A percentile compares a stretch with the other conserved stretches of the same genome.
phyloP scores from a whole-genome alignment of 1,284 basidiomycete species.

The Pseudomicrostroma phylloplanum region DNA sequence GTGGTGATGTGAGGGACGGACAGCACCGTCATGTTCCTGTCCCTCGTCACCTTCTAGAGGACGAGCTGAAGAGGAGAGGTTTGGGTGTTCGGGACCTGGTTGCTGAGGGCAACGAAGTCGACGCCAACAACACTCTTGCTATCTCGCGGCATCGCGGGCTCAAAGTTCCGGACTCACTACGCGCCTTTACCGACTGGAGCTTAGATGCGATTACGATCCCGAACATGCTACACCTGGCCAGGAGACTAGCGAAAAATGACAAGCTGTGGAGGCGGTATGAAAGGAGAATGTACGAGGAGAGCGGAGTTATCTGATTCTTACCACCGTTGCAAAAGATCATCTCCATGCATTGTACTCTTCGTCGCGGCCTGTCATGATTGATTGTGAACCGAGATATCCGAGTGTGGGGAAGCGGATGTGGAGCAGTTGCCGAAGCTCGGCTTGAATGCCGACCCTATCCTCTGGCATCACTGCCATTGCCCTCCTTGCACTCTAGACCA shows the following conservation, averaged over 20 bases:
- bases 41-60: background rate
- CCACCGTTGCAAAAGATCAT: too few species aligned
- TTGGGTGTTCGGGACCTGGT: background rate
- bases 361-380: too few species aligned
- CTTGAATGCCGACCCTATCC: too few species aligned
- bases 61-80: background rate
- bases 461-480: too few species aligned
- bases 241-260: background rate
- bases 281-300: background rate
- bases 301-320: background rate
- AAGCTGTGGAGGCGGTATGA: background rate
- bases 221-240: background rate
- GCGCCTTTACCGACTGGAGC: background rate
- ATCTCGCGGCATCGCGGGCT: background rate
- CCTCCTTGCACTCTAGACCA: too few species aligned
- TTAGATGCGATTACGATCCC: background rate
- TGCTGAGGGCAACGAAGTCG: background rate
- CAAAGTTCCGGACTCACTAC: background rate
- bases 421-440: too few species aligned
- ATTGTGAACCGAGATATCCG: too few species aligned
- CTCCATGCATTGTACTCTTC: too few species aligned
- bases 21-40: slow-evolving; percentile 8
- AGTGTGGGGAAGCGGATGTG: too few species aligned
- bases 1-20: slow-evolving; percentile 8
- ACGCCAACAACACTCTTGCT: background rate